These are phyloP conservation scores for Halophytophthora batemanensis DNA, from an alignment of 352 stramenopile genomes.

Conservation along the genomic window DNA sequence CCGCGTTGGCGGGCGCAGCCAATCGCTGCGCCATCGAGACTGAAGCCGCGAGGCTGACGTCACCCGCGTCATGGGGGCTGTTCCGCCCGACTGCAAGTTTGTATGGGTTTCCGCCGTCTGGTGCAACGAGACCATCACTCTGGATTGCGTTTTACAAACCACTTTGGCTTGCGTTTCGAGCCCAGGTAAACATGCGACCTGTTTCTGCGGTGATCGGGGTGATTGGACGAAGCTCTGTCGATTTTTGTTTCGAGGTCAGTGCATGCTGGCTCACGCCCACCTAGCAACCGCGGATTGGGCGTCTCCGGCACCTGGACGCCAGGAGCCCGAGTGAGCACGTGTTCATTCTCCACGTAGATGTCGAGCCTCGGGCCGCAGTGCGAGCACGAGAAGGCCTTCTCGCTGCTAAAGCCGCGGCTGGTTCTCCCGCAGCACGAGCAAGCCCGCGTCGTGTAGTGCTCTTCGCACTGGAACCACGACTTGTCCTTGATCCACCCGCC, in stretches of 20 bases:
- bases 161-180: constrained; percentile 12
- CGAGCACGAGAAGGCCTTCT: too few relatives aligned
- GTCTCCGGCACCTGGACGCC: too few relatives aligned
- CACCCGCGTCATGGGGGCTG: constrained; percentile 11
- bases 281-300: too few relatives aligned
- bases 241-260: constrained; percentile 13
- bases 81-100: not conserved
- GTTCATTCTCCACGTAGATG: too few relatives aligned
- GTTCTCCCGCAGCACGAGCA: too few relatives aligned
- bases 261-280: too few relatives aligned
- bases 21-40: constrained; percentile 1
- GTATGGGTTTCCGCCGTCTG: not conserved
- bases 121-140: constrained; percentile 12
- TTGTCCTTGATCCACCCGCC: too few relatives aligned
- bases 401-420: too few relatives aligned
- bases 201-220: not conserved
- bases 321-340: too few relatives aligned
- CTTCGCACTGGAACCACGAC: too few relatives aligned
- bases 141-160: constrained; percentile 1
- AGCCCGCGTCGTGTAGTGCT: too few relatives aligned
- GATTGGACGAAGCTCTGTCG: not conserved
- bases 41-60: constrained; percentile 4
- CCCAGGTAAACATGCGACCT: constrained; percentile 8
- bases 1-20: not conserved
- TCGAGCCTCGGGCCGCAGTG: too few relatives aligned